These are phyloP conservation scores for Pyronema domesticum DNA, from an alignment of 495 filamentous ascomycete genomes.

Conservation along the genomic window DNA sequence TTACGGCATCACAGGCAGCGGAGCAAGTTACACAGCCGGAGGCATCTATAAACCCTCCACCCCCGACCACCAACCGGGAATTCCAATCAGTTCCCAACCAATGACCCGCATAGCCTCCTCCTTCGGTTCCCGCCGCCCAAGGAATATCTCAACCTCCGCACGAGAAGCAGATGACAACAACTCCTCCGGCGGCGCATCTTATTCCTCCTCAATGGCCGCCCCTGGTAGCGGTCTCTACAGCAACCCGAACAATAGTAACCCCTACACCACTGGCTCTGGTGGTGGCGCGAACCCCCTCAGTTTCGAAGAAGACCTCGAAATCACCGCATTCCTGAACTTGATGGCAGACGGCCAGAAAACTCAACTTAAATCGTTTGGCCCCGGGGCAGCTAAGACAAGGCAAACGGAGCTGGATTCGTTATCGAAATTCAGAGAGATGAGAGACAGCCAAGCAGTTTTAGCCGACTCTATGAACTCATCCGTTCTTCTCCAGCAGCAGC, in stretches of 20 bases:
- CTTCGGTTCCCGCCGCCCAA: conserved; percentile 66
- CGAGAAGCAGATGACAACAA: conserved; percentile 65
- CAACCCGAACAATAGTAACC: conserved; percentile 29
- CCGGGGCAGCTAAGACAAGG: conserved; percentile 9
- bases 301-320: conserved; percentile 21
- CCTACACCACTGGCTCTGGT: no score
- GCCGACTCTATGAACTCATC: conserved; percentile 82
- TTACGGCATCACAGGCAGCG: no score
- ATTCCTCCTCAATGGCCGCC: conserved; percentile 62
- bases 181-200: conserved; percentile 74
- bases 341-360: conserved; percentile 19
- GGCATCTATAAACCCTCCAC: no score
- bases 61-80: no score
- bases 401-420: conserved; percentile 18
- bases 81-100: conserved; percentile 34
- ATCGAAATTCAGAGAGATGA: conserved; percentile 83
- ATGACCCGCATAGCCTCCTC: conserved; percentile 60
- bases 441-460: conserved; percentile 65
- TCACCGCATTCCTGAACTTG: conserved; percentile 21
- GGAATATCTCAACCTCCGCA: conserved; percentile 49
- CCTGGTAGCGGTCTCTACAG: conserved; percentile 70
- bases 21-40: no score
- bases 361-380: conserved; percentile 19
- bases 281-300: conserved; percentile 29
- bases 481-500: conserved; percentile 61